Conservation (phyloP, 768 basidiomycete species). For the Kwoniella dejecticola region DNA sequence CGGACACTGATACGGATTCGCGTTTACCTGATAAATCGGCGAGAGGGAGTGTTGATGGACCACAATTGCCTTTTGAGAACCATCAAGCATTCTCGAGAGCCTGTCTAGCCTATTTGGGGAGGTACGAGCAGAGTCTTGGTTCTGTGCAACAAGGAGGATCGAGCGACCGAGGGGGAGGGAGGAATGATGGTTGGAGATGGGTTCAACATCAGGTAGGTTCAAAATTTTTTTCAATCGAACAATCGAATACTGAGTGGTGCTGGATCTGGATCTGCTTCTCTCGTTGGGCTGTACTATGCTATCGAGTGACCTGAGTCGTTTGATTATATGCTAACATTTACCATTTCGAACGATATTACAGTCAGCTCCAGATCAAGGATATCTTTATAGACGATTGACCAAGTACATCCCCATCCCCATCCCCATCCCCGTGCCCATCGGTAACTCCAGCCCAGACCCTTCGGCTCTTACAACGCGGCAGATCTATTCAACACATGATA, state of each 20-base stretch:
- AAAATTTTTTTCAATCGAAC: neutral
- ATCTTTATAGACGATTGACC: constrained; percentile 11
- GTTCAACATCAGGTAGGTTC: constrained; percentile 23
- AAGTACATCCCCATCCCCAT: constrained; percentile 13
- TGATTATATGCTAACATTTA: too few species aligned
- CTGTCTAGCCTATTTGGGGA: constrained; percentile 11
- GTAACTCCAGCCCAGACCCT: too few species aligned
- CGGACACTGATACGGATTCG: neutral
- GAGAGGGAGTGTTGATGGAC: neutral
- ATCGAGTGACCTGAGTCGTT: too few species aligned
- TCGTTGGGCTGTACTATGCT: too few species aligned
- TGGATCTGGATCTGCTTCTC: too few species aligned
- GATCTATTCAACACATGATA: too few species aligned
- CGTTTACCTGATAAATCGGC: neutral
- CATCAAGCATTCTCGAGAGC: constrained; percentile 8
- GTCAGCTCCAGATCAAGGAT: constrained; percentile 14
- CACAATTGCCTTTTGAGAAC: neutral
- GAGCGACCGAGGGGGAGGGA: constrained; percentile 6
- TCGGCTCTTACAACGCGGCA: too few species aligned
- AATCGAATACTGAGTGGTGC: neutral
- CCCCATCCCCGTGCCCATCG: neutral
- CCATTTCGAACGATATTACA: neutral
- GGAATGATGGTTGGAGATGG: constrained; percentile 29
- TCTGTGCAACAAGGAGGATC: neutral
- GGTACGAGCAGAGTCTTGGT: constrained; percentile 1